Percentiles rank a stretch among this genome's conserved stretches.
Conservation (phyloP, 164 flowering plant species). For the Tetrastigma voinierianum region DNA sequence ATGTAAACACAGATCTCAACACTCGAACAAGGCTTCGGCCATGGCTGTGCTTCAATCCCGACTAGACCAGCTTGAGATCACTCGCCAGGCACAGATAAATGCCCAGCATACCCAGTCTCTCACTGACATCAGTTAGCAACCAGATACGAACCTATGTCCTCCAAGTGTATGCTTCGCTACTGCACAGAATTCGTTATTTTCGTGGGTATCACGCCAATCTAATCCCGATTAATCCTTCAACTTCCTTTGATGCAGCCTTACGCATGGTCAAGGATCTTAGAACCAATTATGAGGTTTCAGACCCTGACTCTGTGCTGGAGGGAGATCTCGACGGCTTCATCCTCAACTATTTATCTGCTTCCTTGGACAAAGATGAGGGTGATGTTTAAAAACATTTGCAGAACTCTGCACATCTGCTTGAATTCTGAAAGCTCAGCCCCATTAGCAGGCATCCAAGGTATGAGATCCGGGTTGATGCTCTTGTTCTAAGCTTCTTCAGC, state of each 20-base stretch:
- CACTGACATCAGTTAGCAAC: constrained; percentile 85
- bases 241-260: constrained; percentile 62
- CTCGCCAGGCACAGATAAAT: constrained; percentile 87
- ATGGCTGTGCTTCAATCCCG: constrained; percentile 98
- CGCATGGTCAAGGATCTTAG: constrained; percentile 95
- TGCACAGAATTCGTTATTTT: neutral
- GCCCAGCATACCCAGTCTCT: constrained; percentile 89
- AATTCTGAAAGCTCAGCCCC: constrained; percentile 9
- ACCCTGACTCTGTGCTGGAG: constrained; percentile 89
- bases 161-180: constrained; percentile 57
- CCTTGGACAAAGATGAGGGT: constrained; percentile 62
- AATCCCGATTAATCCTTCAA: too few relatives aligned
- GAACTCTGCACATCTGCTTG: neutral
- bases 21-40: constrained; percentile 84
- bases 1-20: constrained; percentile 73
- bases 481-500: too few relatives aligned
- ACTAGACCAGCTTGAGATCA: constrained; percentile 89
- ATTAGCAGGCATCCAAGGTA: too few relatives aligned
- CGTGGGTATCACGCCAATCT: neutral
- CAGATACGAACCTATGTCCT: constrained; percentile 92
- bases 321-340: constrained; percentile 93
- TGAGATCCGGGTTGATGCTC: too few relatives aligned
- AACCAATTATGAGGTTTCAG: constrained; percentile 90
- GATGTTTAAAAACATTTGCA: constrained; percentile 3
- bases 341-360: constrained; percentile 74